Base-by-base conservation (phyloP, 2,329 filamentous ascomycete species). In the Aphanocladium album region DNA sequence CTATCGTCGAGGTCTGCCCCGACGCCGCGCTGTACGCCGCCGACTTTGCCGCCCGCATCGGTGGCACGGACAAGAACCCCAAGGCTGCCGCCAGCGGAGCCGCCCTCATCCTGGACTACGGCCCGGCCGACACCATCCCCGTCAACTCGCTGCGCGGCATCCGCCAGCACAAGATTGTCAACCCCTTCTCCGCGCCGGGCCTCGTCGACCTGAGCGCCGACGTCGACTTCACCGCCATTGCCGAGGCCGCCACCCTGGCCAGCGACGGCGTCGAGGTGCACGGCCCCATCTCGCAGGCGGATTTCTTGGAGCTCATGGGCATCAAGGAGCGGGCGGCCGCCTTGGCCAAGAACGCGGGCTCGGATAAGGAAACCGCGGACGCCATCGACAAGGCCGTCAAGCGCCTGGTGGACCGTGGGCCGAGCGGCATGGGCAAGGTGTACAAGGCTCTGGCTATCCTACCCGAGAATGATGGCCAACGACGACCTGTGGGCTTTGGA, bases 91-190 rank as follows among this genome's bases (percentile, higher is more conserved):
- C 93, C 1, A 88, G 87, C 0, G 95, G 95, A 54, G 95, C 93
- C 9, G 95, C 93, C 1, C 80, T 99, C n/a, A 91, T 99, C 67
- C 85, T 99, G 50, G 95, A 99, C 77, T 99, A 99, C 75, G 95
- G 95, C 19, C 89, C 93, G 5, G 75, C 85, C 3, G 80, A 86
- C 67, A 89, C 79, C 0, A 87, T 99, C 53, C 95, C 95, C 2
- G 80, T 89, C 62, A 96, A 96, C 79, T 96, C 92, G 0, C 82
- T 99, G 23, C 89, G 95, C 35, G 95, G 95, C 23, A 98, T 99
- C 73, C 84, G 87, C 39, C 79, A 82, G 16, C 95, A 99, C 76
- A 78, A 80, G 25, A 81, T 83, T 25, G 89, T 96, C 50, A 92
- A 87, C 23, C 91, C 95, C 4, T 91, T 99, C 68, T 81, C 83